Percentiles rank a stretch among this genome's conserved stretches.
These are phyloP conservation scores for Cryptosporidium baileyi DNA, from an alignment of 169 alveolate genomes.

Conservation along the genomic window DNA sequence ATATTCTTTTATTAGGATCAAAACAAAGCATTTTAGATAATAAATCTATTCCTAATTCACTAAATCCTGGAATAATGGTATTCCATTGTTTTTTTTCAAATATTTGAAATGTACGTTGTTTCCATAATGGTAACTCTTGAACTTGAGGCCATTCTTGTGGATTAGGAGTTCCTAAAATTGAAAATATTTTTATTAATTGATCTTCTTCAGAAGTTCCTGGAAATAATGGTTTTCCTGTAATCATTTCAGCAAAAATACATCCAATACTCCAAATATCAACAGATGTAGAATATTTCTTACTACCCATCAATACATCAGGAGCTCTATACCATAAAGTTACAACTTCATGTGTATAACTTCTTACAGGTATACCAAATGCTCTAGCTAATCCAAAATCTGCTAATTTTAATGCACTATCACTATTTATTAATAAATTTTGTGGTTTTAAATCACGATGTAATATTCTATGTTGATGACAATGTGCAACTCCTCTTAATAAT, in stretches of 20 bases:
- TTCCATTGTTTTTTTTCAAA: conserved; percentile 35
- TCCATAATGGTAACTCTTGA: conserved; percentile 90
- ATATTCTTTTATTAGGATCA: conserved; percentile 94
- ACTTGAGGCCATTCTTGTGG: conserved; percentile 92
- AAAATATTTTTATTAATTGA: conserved; percentile 95
- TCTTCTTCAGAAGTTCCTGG: conserved; percentile 96
- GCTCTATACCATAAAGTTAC: conserved; percentile 99
- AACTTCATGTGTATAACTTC: conserved; percentile 97
- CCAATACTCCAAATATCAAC: conserved; percentile 99
- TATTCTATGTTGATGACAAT: conserved; percentile 94
- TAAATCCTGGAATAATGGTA: conserved; percentile 79
- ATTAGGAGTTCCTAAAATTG: conserved; percentile 94
- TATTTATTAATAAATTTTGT: conserved; percentile 94
- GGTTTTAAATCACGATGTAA: conserved; percentile 99
- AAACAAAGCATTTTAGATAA: conserved; percentile 89
- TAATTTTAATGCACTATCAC: conserved; percentile 90
- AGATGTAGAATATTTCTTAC: conserved; percentile 96
- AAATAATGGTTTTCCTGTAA: conserved; percentile 95
- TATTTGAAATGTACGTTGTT: conserved; percentile 77
- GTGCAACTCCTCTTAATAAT: conserved; percentile 94
- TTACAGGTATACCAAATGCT: conserved; percentile 97
- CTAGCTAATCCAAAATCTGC: conserved; percentile 99
- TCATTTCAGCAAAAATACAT: conserved; percentile 95
- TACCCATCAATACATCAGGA: conserved; percentile 99
- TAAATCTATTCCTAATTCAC: conserved; percentile 87